Evolutionary conservation across 2,329 filamentous ascomycete species (phyloP).

Genomic region (Claviceps spartinae): DNA sequence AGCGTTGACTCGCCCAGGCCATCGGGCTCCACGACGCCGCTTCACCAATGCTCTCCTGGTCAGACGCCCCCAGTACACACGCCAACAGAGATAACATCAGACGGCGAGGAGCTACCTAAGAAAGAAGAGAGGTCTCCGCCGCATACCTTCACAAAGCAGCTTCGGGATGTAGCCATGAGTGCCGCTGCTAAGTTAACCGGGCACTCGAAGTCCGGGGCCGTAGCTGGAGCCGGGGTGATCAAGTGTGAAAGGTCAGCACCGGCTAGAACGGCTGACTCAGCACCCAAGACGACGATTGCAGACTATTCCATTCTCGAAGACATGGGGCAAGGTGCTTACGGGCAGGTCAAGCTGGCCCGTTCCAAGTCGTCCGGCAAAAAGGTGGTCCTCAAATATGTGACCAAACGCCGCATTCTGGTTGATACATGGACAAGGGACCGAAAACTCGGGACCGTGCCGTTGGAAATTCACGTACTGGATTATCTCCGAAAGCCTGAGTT

Average conservation of each 20-base stretch:
- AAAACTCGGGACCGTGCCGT: slow-evolving; percentile 79
- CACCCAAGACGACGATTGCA: slow-evolving; percentile 67
- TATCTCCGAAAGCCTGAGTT: slow-evolving; percentile 67
- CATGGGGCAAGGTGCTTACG: slow-evolving; percentile 96
- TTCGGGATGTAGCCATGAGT: slow-evolving; percentile 42
- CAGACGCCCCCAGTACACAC: slow-evolving; percentile 47
- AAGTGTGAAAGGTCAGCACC: slow-evolving; percentile 19
- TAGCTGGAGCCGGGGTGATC: slow-evolving; percentile 7
- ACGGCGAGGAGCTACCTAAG: slow-evolving; percentile 30
- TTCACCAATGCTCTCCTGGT: slow-evolving; percentile 66
- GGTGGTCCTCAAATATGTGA: slow-evolving; percentile 94
- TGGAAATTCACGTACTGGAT: slow-evolving; percentile 94
- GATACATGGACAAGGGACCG: slow-evolving; percentile 97
- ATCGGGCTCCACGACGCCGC: slow-evolving; percentile 55
- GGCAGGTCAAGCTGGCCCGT: slow-evolving; percentile 87
- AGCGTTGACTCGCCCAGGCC: slow-evolving; percentile 48
- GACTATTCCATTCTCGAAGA: slow-evolving; percentile 92
- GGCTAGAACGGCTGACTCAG: slow-evolving; percentile 23
- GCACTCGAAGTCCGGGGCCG: slow-evolving; percentile 17
- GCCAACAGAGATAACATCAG: slow-evolving; percentile 42
- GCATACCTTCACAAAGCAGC: slow-evolving; percentile 38
- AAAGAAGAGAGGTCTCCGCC: slow-evolving; percentile 27
- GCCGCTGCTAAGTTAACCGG: slow-evolving; percentile 41
- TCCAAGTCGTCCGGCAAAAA: slow-evolving; percentile 72
- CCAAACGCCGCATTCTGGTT: slow-evolving; percentile 88